Evolutionary conservation across 116 monocot species (phyloP), one percentile per base, ranked within the genome.

Genomic region (Cymodocea nodosa): DNA sequence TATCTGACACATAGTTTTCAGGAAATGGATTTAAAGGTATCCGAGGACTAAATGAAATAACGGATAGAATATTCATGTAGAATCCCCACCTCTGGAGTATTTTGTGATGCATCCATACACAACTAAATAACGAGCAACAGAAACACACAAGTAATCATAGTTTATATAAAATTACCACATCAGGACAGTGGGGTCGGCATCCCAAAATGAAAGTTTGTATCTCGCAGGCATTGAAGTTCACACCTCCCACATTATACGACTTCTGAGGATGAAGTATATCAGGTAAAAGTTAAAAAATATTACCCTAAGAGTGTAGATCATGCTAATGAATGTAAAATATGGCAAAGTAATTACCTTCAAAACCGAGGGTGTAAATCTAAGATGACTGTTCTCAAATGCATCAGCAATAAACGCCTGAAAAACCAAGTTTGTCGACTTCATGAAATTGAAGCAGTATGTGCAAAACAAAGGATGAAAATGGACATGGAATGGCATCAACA

Each of bases 171-270:
- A 12, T 52, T 80, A 89, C 86, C 77, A 37, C 16, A 70, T 86
- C 67, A 52, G 76, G 87, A 68, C 75, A 77, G 75, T 82, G 81
- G 36, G 83, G 73, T 52, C 78, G 83, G 66, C 85, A 85, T 34
- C 88, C 72, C 19, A 97, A 76, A 68, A 97, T 85, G 50, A 75
- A 85, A 51, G 75, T 77, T 63, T 78, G 90, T 55, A 97, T 97
- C 34, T 67, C 80, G 51, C 80, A 77, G 52, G 85, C 97, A 73
- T 84, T 91, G 67, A 88, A 59, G 6, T 77, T 79, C 52, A 78
- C 73, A 4, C 97, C 88, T 44, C 97, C 97, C 1, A 97, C 74
- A 51, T 85, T 80, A 52, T 95, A 95, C 23, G 87, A 79, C 69
- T 87, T 87, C 90, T 95, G 78, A 52, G 67, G 68, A 66, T 3